A percentile compares a stretch with the other conserved stretches of the same genome.
phyloP scores from a whole-genome alignment of 352 stramenopile genomes.

The Phytophthora colocasiae region DNA sequence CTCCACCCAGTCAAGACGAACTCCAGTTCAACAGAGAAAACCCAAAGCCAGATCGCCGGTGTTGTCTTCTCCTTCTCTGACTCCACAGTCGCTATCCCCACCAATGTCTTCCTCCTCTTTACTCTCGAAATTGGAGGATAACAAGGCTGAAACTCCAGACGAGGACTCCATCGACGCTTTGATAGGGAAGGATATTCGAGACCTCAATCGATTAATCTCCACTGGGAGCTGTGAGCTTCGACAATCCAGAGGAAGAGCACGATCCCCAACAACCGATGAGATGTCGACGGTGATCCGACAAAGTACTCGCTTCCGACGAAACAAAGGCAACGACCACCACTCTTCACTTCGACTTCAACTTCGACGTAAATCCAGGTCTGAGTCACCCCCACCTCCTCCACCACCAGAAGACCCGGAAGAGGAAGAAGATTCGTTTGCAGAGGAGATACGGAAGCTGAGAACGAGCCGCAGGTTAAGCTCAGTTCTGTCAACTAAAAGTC shows the following conservation, averaged over 20 bases:
- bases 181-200: conserved; percentile 51
- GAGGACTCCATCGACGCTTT: conserved; percentile 58
- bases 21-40: conserved; percentile 5
- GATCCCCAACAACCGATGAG: conserved; percentile 41
- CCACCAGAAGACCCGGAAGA: conserved; percentile 26
- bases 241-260: neutral
- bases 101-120: conserved; percentile 26
- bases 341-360: conserved; percentile 20
- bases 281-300: conserved; percentile 38
- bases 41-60: conserved; percentile 6
- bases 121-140: conserved; percentile 36
- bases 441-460: conserved; percentile 48
- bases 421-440: conserved; percentile 55
- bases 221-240: conserved; percentile 23
- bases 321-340: conserved; percentile 1
- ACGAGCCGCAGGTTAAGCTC: conserved; percentile 18
- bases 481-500: conserved; percentile 12
- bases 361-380: conserved; percentile 2
- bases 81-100: conserved; percentile 36
- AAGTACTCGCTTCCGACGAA: conserved; percentile 43
- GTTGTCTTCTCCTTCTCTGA: conserved; percentile 19
- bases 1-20: conserved; percentile 6
- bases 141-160: conserved; percentile 9
- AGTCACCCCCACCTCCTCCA: conserved; percentile 28
- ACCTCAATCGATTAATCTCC: conserved; percentile 52